phyloP scores from a whole-genome alignment of 805 yeast genomes.

The Ogataea methanolica region DNA sequence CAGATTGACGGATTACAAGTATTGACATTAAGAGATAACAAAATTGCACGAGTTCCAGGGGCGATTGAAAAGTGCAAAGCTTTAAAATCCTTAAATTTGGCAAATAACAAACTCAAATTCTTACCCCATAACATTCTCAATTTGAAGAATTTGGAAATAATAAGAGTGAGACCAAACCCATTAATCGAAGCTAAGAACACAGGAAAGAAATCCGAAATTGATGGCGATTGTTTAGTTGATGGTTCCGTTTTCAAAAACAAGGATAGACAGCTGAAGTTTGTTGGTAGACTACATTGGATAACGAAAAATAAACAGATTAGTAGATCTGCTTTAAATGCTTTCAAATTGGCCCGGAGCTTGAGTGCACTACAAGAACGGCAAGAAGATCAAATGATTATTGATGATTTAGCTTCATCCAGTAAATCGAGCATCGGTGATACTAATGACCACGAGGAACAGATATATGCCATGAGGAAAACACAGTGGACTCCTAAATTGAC shows the following conservation, averaged over 20 bases:
- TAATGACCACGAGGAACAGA: too few relatives aligned
- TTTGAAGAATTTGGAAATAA: conserved; percentile 35
- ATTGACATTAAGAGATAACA: conserved; percentile 47
- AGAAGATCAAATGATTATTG: neutral
- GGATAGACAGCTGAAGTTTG: conserved; percentile 16
- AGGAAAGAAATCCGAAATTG: conserved; percentile 7
- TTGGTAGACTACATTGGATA: conserved; percentile 29
- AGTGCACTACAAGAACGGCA: neutral
- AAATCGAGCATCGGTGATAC: too few relatives aligned
- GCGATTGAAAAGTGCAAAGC: conserved; percentile 36
- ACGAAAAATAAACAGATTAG: conserved; percentile 20
- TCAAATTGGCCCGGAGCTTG: conserved; percentile 15
- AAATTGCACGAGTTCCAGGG: conserved; percentile 42
- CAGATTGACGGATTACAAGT: conserved; percentile 47
- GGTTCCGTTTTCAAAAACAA: neutral
- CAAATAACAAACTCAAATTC: conserved; percentile 44
- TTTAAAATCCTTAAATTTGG: conserved; percentile 48
- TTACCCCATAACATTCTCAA: conserved; percentile 52
- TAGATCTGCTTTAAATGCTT: conserved; percentile 16
- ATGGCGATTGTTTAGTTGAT: conserved; percentile 19
- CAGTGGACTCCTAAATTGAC: conserved; percentile 41
- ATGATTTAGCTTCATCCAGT: too few relatives aligned
- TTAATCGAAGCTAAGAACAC: conserved; percentile 24
- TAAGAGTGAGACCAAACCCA: conserved; percentile 57
- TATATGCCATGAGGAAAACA: conserved; percentile 15